Conservation (phyloP, 176 grass and related monocot genomes). For the Hsuehochloa calcarea region DNA sequence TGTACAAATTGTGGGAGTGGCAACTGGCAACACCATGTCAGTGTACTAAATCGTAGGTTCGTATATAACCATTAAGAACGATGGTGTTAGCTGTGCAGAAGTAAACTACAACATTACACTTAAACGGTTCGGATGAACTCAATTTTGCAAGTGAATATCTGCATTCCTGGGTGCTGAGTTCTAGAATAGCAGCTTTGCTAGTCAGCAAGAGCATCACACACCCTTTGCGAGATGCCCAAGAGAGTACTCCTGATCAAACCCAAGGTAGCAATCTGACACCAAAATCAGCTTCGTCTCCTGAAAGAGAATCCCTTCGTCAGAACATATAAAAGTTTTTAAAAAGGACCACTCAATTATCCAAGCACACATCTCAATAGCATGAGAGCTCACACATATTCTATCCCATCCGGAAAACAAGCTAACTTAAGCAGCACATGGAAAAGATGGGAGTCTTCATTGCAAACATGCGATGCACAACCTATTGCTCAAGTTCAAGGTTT, state of each 20-base stretch:
- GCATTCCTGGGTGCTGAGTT: not conserved
- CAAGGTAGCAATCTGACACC: constrained; percentile 91
- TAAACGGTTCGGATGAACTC: not conserved
- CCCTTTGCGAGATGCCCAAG: constrained; percentile 43
- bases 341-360: not conserved
- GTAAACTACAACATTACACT: not conserved
- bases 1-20: not conserved
- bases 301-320: constrained; percentile 28
- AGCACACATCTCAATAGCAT: not conserved
- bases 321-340: constrained; percentile 22
- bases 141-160: not conserved
- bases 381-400: not conserved
- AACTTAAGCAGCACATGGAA: not conserved
- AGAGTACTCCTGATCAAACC: constrained; percentile 67
- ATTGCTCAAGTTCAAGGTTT: not conserved
- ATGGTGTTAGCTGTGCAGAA: not conserved
- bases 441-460: not conserved
- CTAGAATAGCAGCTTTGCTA: not conserved
- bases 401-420: not conserved
- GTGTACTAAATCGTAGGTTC: not conserved
- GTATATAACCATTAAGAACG: not conserved
- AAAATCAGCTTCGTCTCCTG: constrained; percentile 86
- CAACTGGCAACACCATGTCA: not conserved
- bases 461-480: not conserved
- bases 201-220: constrained; percentile 20